These are phyloP conservation scores for Apiotrichum laibachii DNA, from an alignment of 1,284 basidiomycete species.

Conservation along the genomic window DNA sequence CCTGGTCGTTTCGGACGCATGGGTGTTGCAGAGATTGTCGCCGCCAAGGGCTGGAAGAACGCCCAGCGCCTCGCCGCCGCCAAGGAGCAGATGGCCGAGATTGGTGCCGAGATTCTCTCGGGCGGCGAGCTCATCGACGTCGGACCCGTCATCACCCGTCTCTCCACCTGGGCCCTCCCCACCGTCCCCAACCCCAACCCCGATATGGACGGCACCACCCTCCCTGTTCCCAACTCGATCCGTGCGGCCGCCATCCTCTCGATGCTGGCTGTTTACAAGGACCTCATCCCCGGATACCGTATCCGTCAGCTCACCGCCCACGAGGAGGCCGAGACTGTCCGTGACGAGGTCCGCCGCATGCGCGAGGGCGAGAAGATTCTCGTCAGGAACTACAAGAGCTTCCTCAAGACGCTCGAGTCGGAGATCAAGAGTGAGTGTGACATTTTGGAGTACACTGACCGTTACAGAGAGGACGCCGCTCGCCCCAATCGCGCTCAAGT, in stretches of 20 bases:
- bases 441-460: constrained; percentile 8
- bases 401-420: constrained; percentile 76
- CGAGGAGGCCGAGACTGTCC: constrained; percentile 89
- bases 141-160: constrained; percentile 74
- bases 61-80: constrained; percentile 69
- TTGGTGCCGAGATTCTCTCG: constrained; percentile 83
- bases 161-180: constrained; percentile 76
- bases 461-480: constrained; percentile 67
- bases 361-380: constrained; percentile 98
- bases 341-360: constrained; percentile 84
- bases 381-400: constrained; percentile 82
- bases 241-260: constrained; percentile 86
- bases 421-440: constrained; percentile 74
- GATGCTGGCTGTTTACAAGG: constrained; percentile 90
- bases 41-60: constrained; percentile 58
- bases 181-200: constrained; percentile 66
- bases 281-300: constrained; percentile 80
- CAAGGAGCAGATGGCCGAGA: constrained; percentile 82
- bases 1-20: constrained; percentile 69
- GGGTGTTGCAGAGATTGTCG: constrained; percentile 71
- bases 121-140: constrained; percentile 58
- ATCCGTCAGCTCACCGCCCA: constrained; percentile 86
- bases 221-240: constrained; percentile 76
- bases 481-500: constrained; percentile 68
- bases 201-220: constrained; percentile 49